Evolutionary conservation across 768 basidiomycete genomes (phyloP).

Genomic region (Macrolepiota fuliginosa): DNA sequence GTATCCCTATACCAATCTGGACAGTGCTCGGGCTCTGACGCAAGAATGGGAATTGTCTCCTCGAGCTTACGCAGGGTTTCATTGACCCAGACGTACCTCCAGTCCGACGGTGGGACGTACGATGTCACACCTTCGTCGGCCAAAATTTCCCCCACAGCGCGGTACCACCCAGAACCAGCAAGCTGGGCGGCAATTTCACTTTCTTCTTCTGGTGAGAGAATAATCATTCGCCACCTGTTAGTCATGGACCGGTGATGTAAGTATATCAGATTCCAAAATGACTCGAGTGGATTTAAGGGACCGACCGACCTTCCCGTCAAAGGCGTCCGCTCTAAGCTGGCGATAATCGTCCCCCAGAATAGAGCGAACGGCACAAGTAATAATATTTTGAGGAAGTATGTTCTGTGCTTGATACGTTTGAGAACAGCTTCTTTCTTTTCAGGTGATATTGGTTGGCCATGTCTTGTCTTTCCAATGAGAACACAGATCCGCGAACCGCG

Average conservation of each 20-base stretch:
- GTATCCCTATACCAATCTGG: slow-evolving; percentile 49
- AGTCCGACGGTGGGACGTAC: slow-evolving; percentile 74
- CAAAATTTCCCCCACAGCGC: slow-evolving; percentile 78
- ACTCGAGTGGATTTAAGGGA: slow-evolving; percentile 11
- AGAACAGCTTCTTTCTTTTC: slow-evolving; percentile 49
- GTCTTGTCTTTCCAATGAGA: slow-evolving; percentile 43
- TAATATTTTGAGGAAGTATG: slow-evolving; percentile 49
- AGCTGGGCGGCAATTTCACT: slow-evolving; percentile 83
- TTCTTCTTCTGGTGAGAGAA: slow-evolving; percentile 91
- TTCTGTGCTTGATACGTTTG: slow-evolving; percentile 47
- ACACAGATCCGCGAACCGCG: slow-evolving; percentile 49
- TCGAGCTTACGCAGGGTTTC: slow-evolving; percentile 79
- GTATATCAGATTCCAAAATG: slow-evolving; percentile 5
- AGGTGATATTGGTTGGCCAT: slow-evolving; percentile 49
- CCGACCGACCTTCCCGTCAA: slow-evolving; percentile 78
- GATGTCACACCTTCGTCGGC: slow-evolving; percentile 57
- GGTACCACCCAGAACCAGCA: slow-evolving; percentile 83
- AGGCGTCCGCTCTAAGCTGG: slow-evolving; percentile 75
- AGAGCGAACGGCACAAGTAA: slow-evolving; percentile 58
- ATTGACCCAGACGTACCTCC: slow-evolving; percentile 88
- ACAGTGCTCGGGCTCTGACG: slow-evolving; percentile 52
- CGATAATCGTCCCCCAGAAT: slow-evolving; percentile 68
- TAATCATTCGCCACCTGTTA: slow-evolving; percentile 80
- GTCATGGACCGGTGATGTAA: not conserved
- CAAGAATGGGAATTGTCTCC: slow-evolving; percentile 63